Evolutionary conservation across 805 yeast species (phyloP).

Genomic region (Myxozyma mucilagina): DNA sequence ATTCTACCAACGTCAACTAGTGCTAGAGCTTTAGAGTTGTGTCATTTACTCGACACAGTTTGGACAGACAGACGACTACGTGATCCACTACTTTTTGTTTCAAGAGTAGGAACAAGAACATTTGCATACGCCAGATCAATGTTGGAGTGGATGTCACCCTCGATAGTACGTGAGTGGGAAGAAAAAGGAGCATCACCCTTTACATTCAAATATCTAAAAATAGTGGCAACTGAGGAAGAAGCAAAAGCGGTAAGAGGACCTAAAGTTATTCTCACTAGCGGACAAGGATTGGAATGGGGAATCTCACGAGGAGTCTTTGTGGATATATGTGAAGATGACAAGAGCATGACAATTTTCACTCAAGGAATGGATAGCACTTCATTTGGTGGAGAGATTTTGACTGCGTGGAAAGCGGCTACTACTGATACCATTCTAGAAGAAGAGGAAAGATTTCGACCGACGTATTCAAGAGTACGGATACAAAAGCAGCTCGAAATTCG

Average conservation of each 20-base stretch:
- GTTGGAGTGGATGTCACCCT: slow-evolving; percentile 93
- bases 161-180: slow-evolving; percentile 86
- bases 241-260: slow-evolving; percentile 32
- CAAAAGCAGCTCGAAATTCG: slow-evolving; percentile 35
- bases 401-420: slow-evolving; percentile 16
- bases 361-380: slow-evolving; percentile 57
- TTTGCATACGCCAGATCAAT: slow-evolving; percentile 81
- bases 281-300: slow-evolving; percentile 65
- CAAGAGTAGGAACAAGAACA: slow-evolving; percentile 76
- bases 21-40: slow-evolving; percentile 76
- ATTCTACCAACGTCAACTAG: slow-evolving; percentile 79
- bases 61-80: slow-evolving; percentile 45
- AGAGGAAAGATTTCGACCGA: slow-evolving; percentile 1
- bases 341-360: slow-evolving; percentile 69
- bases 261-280: slow-evolving; percentile 80
- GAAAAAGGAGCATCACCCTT: slow-evolving; percentile 72
- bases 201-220: slow-evolving; percentile 66
- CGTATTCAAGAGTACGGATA: slow-evolving; percentile 6
- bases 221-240: slow-evolving; percentile 56
- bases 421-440: not conserved
- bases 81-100: slow-evolving; percentile 70
- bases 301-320: slow-evolving; percentile 46
- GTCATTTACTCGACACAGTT: slow-evolving; percentile 70
- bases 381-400: slow-evolving; percentile 52
- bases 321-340: slow-evolving; percentile 56